These are phyloP conservation scores for Parascedosporium putredinis DNA, from an alignment of 2,329 filamentous ascomycete genomes.

Conservation along the genomic window DNA sequence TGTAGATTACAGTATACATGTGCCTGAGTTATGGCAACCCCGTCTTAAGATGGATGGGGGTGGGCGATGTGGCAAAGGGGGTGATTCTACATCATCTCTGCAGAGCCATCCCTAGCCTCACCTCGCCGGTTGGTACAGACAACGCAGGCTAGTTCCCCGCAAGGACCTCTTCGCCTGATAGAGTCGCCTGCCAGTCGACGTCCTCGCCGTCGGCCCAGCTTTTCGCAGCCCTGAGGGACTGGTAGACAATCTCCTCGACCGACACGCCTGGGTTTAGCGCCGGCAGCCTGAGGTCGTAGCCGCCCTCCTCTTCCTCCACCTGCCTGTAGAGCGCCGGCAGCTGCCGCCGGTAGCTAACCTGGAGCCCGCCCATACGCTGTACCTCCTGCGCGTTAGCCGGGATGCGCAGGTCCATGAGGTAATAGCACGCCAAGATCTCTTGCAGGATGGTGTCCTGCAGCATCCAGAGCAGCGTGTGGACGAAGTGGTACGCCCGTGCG, in stretches of 20 bases:
- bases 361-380: conserved; percentile 7
- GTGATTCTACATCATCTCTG: neutral
- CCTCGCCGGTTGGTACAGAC: neutral
- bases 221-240: conserved; percentile 1
- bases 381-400: conserved; percentile 6
- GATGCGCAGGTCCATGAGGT: conserved; percentile 7
- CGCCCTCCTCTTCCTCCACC: conserved; percentile 2
- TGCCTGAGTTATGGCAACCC: neutral
- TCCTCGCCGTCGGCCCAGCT: conserved; percentile 8
- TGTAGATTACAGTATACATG: conserved; percentile 1
- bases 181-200: conserved; percentile 5
- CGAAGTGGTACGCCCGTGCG: conserved; percentile 24
- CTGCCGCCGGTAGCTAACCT: neutral
- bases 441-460: conserved; percentile 34
- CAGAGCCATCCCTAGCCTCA: neutral
- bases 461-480: conserved; percentile 31
- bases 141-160: neutral
- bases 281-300: neutral
- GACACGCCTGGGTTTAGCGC: conserved; percentile 34
- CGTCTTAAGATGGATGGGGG: too few relatives aligned
- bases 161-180: conserved; percentile 3
- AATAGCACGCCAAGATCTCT: conserved; percentile 27
- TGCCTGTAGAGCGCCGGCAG: neutral
- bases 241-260: conserved; percentile 50
- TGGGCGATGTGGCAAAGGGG: neutral